Evolutionary conservation across 306 rosid species (phyloP), one percentile per base, ranked within the genome.

Genomic region (Sicyos baderoa): DNA sequence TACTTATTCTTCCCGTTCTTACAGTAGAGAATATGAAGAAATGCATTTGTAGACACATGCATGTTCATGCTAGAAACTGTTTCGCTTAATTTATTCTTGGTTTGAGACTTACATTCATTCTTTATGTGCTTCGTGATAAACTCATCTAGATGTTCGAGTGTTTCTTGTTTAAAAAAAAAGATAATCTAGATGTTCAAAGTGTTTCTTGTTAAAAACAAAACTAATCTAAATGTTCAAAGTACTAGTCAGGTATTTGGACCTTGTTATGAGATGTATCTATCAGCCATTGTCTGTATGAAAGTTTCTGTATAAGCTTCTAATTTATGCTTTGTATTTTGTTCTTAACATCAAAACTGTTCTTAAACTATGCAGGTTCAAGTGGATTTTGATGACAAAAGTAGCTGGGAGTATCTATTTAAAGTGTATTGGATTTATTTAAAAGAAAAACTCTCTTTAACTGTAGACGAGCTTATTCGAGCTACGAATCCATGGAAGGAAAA

Each of bases 401-500:
- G 97, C 78, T 94, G 97, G 97, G 99, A 94, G 86, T 94, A 94
- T 86, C 99, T 94, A 72, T 94, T 94, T 85, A 94, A 94, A 87
- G 83, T 90, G 72, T 94, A 94, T 74, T 94, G 99, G 99, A 56
- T 79, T 48, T 80, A 77, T 75, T 79, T 94, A 83, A 90, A 94
- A 74, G 85, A 67, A 73, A 86, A 86, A 75, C 70, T 90, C 5
- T 94, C 96, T 25, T 87, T 94, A 80, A 88, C 95, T 32, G 64
- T 84, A 61, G 95, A 90, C 71, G 99, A 94, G 78, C 80, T 94
- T 54, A 55, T 79, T 71, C 84, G 68, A 48, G 97, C 97, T 61
- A 88, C 75, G 83, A 88, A 76, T 73, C 88, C 91, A 12, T 88
- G 86, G 88, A 83, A 73, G 54, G 81, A 48, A 72, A 78, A 68